Conservation (phyloP, 345 rosid genomes). For the Gossypium thurberi region DNA sequence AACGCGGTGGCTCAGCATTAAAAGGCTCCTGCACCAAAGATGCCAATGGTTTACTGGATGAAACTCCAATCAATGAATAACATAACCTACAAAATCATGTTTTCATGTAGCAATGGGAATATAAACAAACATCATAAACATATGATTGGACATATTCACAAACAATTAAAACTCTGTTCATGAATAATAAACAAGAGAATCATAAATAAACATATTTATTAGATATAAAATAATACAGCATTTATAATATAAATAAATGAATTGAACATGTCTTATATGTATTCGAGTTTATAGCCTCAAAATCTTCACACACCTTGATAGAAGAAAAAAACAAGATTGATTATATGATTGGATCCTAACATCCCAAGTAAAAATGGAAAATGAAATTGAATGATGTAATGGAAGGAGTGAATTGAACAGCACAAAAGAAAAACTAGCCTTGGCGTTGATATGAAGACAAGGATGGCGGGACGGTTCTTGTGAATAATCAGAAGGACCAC, state of each 20-base stretch:
- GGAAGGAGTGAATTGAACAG: not conserved
- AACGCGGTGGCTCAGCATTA: conserved; percentile 86
- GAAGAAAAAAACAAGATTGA: too few species aligned
- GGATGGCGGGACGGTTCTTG: conserved; percentile 74
- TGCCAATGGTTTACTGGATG: not conserved
- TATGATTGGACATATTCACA: too few species aligned
- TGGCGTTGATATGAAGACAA: conserved; percentile 58
- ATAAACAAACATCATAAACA: not conserved
- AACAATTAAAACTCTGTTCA: too few species aligned
- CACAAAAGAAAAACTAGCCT: conserved; percentile 31
- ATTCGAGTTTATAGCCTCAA: too few species aligned
- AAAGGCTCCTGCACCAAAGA: conserved; percentile 37
- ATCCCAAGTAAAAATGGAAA: not conserved
- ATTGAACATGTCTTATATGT: too few species aligned
- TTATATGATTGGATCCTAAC: not conserved
- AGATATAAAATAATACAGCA: too few species aligned
- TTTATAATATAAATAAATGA: too few species aligned
- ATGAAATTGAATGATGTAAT: not conserved
- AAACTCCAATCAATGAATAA: not conserved
- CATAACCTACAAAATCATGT: not conserved
- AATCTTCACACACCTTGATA: too few species aligned
- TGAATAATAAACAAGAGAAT: too few species aligned
- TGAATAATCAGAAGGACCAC: conserved; percentile 66
- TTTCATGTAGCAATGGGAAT: not conserved
- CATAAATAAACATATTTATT: too few species aligned